These are phyloP conservation scores for Brasilioporus rufonigricans DNA, from an alignment of 768 basidiomycete species.

Conservation along the genomic window DNA sequence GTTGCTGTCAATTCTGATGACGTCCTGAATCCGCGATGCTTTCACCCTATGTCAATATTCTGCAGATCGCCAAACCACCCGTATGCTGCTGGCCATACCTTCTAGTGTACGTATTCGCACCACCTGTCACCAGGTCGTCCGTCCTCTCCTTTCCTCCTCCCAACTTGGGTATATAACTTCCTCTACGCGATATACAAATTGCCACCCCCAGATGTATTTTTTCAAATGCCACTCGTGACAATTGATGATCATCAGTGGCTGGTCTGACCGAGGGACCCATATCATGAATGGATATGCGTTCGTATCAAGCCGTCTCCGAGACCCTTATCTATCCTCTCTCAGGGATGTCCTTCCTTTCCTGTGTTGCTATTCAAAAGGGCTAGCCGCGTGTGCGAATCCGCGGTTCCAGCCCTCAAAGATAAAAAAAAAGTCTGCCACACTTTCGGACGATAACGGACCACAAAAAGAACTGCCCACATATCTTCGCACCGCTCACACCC, in stretches of 20 bases:
- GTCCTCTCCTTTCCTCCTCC: not conserved
- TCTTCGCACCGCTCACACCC: no score
- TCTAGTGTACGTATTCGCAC: not conserved
- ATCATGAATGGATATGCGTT: not conserved
- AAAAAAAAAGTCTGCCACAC: no score
- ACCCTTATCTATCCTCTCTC: not conserved
- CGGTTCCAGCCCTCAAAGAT: not conserved
- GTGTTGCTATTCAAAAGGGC: not conserved
- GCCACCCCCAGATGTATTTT: not conserved
- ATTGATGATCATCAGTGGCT: not conserved
- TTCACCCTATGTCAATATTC: not conserved
- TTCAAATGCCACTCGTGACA: not conserved
- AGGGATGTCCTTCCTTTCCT: no score
- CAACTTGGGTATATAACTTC: not conserved
- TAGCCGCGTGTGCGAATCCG: not conserved
- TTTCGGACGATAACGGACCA: no score
- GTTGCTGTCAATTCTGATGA: not conserved
- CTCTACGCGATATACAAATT: not conserved
- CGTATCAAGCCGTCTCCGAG: not conserved
- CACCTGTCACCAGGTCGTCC: not conserved
- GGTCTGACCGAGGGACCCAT: not conserved
- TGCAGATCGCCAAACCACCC: not conserved
- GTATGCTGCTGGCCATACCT: not conserved
- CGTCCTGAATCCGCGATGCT: not conserved
- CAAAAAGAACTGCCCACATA: no score